Percentiles rank a stretch among this genome's conserved stretches.
Conservation (phyloP, 2,329 filamentous ascomycete genomes). For the Hymenoscyphus occultus region DNA sequence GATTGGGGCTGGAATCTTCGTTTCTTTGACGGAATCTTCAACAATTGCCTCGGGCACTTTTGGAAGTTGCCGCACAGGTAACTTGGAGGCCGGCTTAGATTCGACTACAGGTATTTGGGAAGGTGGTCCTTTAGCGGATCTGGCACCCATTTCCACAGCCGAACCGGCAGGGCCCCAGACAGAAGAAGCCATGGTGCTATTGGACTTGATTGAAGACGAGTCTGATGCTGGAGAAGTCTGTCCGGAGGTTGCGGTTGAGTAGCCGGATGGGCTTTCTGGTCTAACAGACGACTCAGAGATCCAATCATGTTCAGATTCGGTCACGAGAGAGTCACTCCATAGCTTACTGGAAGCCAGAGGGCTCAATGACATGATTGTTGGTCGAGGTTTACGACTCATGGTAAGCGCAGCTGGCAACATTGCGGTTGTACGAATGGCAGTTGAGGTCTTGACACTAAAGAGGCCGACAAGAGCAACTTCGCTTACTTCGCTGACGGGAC, state of each 20-base stretch:
- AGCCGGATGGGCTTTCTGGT: constrained; percentile 32
- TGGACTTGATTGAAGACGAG: constrained; percentile 33
- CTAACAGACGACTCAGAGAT: constrained; percentile 36
- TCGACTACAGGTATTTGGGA: constrained; percentile 19
- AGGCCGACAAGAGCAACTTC: constrained; percentile 19
- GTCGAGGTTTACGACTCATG: constrained; percentile 28
- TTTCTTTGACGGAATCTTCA: constrained; percentile 2
- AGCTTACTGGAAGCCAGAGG: constrained; percentile 28
- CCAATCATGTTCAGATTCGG: constrained; percentile 32
- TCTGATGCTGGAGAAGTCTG: constrained; percentile 33
- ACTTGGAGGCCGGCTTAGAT: constrained; percentile 20
- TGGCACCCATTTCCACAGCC: constrained; percentile 16
- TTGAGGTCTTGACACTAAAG: constrained; percentile 21
- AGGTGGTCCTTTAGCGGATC: constrained; percentile 20
- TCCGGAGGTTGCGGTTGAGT: constrained; percentile 32
- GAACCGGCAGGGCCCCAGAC: constrained; percentile 22
- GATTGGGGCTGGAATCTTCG: constrained; percentile 15
- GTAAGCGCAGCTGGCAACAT: constrained; percentile 28
- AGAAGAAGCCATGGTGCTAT: constrained; percentile 36
- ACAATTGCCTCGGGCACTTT: constrained; percentile 2
- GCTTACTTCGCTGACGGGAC: background rate
- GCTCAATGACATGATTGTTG: constrained; percentile 11
- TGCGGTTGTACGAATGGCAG: constrained; percentile 23
- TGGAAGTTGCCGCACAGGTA: constrained; percentile 20
- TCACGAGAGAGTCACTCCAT: constrained; percentile 24